Evolutionary conservation across 257 asterid genomes (phyloP).

Genomic region (Solanum raphanifolium): DNA sequence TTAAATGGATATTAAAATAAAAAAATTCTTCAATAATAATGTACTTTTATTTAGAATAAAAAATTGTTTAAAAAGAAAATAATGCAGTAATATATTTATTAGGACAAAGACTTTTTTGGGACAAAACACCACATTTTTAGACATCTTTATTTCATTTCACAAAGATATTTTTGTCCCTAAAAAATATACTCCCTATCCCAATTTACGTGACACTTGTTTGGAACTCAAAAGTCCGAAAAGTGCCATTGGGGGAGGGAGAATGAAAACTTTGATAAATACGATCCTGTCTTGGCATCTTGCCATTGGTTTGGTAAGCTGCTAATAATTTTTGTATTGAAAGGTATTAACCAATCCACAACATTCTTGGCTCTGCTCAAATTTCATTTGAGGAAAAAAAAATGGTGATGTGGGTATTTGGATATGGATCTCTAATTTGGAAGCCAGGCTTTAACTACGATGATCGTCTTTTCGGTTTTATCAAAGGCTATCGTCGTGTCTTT

Average conservation of each 20-base stretch:
- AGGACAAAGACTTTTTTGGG: too few relatives aligned
- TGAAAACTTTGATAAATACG: neutral
- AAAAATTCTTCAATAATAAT: neutral
- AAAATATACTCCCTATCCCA: too few relatives aligned
- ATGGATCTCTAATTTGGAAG: constrained; percentile 96
- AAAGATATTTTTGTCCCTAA: too few relatives aligned
- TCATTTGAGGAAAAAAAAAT: constrained; percentile 19
- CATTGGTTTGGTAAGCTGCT: neutral
- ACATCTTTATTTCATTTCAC: too few relatives aligned
- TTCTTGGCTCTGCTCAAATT: neutral
- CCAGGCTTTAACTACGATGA: constrained; percentile 72
- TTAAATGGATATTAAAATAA: too few relatives aligned
- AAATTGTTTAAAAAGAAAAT: neutral
- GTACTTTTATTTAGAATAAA: too few relatives aligned
- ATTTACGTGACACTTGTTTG: too few relatives aligned
- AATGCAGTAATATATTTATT: too few relatives aligned
- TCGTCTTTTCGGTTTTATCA: constrained; percentile 76
- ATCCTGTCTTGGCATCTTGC: neutral
- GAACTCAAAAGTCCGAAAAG: too few relatives aligned
- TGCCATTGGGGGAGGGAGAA: too few relatives aligned
- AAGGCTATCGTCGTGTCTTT: constrained; percentile 81
- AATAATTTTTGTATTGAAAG: neutral
- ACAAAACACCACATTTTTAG: too few relatives aligned
- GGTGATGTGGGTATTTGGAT: constrained; percentile 97
- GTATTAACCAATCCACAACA: neutral